Evolutionary conservation across 306 rosid species (phyloP).

Genomic region (Quillaja saponaria): DNA sequence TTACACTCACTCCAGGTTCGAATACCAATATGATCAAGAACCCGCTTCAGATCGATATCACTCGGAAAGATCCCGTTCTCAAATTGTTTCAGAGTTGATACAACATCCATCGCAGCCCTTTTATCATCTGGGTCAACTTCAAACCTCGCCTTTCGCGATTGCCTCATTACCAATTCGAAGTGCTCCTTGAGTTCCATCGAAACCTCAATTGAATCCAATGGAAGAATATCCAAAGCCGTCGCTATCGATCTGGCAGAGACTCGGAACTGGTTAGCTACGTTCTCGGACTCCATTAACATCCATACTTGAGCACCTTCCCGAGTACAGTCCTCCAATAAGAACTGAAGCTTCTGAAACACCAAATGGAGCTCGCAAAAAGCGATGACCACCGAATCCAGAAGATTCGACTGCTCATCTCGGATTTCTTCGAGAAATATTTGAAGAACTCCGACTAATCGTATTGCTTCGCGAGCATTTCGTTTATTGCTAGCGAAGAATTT

Average conservation of each 20-base stretch:
- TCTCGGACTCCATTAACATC: conserved; percentile 61
- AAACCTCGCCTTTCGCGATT: conserved; percentile 46
- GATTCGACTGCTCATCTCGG: conserved; percentile 24
- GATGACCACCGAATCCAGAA: conserved; percentile 37
- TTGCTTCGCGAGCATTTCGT: conserved; percentile 45
- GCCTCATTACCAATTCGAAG: conserved; percentile 49
- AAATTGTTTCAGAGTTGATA: conserved; percentile 42
- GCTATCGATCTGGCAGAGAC: conserved; percentile 50
- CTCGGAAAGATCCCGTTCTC: conserved; percentile 46
- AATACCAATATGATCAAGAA: conserved; percentile 63
- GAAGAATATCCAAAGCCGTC: conserved; percentile 61
- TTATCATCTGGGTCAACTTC: conserved; percentile 55
- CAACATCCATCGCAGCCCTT: conserved; percentile 34
- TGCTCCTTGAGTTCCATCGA: conserved; percentile 53
- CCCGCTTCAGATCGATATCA: conserved; percentile 41
- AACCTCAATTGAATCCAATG: conserved; percentile 31
- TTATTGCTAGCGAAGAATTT: conserved; percentile 47
- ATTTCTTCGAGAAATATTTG: conserved; percentile 59
- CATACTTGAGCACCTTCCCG: conserved; percentile 56
- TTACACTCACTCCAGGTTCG: conserved; percentile 59
- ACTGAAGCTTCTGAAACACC: conserved; percentile 61
- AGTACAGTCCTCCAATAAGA: conserved; percentile 56
- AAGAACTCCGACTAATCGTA: conserved; percentile 51
- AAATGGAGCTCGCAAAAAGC: conserved; percentile 67
- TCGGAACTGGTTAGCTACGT: conserved; percentile 50